These are phyloP conservation scores for Candida orba DNA, from an alignment of 805 yeast species.

Conservation along the genomic window DNA sequence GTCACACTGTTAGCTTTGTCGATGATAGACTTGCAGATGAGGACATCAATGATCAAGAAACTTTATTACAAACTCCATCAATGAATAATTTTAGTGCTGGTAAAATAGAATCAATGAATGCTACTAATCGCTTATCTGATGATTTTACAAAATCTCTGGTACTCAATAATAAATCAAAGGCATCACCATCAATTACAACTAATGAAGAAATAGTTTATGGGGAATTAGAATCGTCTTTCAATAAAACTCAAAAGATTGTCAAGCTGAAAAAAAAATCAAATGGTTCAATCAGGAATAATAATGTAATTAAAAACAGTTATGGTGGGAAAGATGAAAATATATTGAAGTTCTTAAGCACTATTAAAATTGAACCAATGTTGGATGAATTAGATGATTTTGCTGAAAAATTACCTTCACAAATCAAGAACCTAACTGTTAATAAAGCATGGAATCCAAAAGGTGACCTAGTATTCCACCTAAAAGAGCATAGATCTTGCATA, in stretches of 20 bases:
- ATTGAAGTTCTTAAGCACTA: slow-evolving; percentile 43
- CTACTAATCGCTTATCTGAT: slow-evolving; percentile 6
- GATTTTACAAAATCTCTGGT: slow-evolving; percentile 27
- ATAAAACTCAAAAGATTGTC: slow-evolving; percentile 10
- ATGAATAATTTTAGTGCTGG: neutral
- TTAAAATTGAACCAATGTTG: slow-evolving; percentile 49
- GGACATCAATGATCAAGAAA: neutral
- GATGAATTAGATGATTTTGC: slow-evolving; percentile 70
- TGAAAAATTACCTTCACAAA: slow-evolving; percentile 11
- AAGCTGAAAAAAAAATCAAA: slow-evolving; percentile 8
- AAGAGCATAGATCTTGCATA: slow-evolving; percentile 56
- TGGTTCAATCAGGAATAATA: slow-evolving; percentile 9
- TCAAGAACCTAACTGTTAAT: slow-evolving; percentile 7
- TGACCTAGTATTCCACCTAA: slow-evolving; percentile 51
- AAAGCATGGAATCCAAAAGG: slow-evolving; percentile 37
- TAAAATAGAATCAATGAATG: neutral
- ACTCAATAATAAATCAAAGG: slow-evolving; percentile 27
- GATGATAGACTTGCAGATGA: slow-evolving; percentile 7
- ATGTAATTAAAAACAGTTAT: slow-evolving; percentile 48
- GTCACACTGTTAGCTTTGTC: neutral
- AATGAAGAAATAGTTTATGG: slow-evolving; percentile 37
- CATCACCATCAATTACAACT: slow-evolving; percentile 32
- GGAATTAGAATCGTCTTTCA: slow-evolving; percentile 31
- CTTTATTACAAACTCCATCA: neutral
- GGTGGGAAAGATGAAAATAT: slow-evolving; percentile 62